Conservation (phyloP, 2,329 filamentous ascomycete species). For the Furcasterigmium sp. region DNA sequence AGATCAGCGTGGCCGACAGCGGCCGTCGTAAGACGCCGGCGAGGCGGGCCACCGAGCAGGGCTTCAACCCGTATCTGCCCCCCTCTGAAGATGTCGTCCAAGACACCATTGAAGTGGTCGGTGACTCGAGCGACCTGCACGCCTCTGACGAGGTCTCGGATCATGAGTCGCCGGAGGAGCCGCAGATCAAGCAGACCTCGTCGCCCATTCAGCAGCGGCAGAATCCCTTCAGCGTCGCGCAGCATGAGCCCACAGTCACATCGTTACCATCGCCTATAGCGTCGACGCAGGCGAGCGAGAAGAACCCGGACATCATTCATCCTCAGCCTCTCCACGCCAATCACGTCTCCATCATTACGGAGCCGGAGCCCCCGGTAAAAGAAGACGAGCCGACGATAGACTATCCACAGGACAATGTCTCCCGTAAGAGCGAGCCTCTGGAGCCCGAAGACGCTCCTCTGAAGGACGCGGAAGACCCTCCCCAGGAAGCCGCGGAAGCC, state of each 20-base stretch:
- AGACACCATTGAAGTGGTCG: conserved; percentile 54
- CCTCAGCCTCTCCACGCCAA: conserved; percentile 11
- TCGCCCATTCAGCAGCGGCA: neutral
- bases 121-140: conserved; percentile 23
- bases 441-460: too few relatives aligned
- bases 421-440: too few relatives aligned
- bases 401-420: too few relatives aligned
- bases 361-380: too few relatives aligned
- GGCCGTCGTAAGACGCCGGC: conserved; percentile 33
- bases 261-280: too few relatives aligned
- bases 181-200: neutral
- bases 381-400: too few relatives aligned
- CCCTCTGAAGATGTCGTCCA: conserved; percentile 38
- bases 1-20: conserved; percentile 7
- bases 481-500: neutral
- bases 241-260: neutral
- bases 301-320: conserved; percentile 7
- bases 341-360: conserved; percentile 9
- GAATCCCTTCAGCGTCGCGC: neutral
- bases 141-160: conserved; percentile 22
- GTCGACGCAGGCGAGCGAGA: neutral
- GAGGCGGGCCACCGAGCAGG: conserved; percentile 27
- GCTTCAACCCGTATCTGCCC: conserved; percentile 6
- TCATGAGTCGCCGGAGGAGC: conserved; percentile 3
- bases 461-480: neutral